These are phyloP conservation scores for Penicillium expansum DNA, from an alignment of 2,329 filamentous ascomycete genomes.

Conservation along the genomic window DNA sequence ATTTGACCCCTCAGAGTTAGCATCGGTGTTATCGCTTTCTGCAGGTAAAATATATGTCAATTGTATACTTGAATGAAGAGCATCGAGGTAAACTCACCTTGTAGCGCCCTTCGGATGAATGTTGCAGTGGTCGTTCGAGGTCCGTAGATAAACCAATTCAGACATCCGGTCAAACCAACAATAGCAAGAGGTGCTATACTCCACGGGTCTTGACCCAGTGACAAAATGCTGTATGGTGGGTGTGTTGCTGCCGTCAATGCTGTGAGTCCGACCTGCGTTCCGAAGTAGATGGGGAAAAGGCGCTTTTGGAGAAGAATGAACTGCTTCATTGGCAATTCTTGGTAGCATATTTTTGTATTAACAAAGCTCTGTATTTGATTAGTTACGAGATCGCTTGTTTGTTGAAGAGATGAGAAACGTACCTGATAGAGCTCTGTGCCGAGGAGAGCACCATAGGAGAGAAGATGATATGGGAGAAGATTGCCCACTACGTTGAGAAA, in stretches of 20 bases:
- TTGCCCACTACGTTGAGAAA: constrained; percentile 13
- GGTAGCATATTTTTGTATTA: constrained; percentile 41
- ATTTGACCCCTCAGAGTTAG: constrained; percentile 5
- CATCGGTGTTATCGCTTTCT: constrained; percentile 8
- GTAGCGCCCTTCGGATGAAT: constrained; percentile 31
- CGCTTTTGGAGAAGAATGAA: constrained; percentile 43
- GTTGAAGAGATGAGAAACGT: neutral
- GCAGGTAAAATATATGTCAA: neutral
- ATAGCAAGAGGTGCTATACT: constrained; percentile 31
- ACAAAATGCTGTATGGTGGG: constrained; percentile 33
- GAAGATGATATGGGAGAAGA: constrained; percentile 36
- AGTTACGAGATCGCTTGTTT: neutral
- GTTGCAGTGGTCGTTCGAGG: constrained; percentile 35
- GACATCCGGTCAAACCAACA: constrained; percentile 28
- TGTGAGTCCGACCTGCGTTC: constrained; percentile 36
- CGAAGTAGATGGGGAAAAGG: constrained; percentile 44
- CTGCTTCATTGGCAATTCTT: constrained; percentile 34
- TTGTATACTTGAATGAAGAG: neutral
- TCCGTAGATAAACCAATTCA: constrained; percentile 40
- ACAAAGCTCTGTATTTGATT: constrained; percentile 34
- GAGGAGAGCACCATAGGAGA: constrained; percentile 42
- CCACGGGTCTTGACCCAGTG: constrained; percentile 22
- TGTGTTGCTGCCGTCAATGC: constrained; percentile 34
- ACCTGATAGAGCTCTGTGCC: constrained; percentile 41
- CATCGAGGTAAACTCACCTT: constrained; percentile 11